A percentile compares a stretch with the other conserved stretches of the same genome.
Evolutionary conservation across 768 basidiomycete species (phyloP).

Genomic region (Lyophyllum atratum): DNA sequence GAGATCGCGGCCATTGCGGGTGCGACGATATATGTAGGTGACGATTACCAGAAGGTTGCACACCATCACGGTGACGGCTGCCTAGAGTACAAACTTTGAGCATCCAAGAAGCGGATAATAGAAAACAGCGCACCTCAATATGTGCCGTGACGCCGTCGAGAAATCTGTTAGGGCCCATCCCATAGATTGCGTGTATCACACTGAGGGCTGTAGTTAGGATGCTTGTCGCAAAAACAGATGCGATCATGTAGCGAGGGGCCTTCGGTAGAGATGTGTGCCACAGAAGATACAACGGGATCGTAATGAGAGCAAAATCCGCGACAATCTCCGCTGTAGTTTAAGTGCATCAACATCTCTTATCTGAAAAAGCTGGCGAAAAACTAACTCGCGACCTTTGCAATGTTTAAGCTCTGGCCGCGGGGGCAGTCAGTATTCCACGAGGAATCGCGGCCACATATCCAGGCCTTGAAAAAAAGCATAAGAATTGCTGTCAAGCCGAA

Average conservation of each 20-base stretch:
- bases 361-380: background rate
- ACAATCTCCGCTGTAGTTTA: constrained; percentile 14
- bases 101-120: background rate
- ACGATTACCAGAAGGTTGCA: constrained; percentile 21
- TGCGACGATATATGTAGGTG: constrained; percentile 18
- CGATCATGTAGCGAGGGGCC: constrained; percentile 13
- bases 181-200: constrained; percentile 13
- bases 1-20: constrained; percentile 13
- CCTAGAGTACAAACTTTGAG: background rate
- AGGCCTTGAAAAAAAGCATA: constrained; percentile 14
- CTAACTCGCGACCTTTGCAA: constrained; percentile 17
- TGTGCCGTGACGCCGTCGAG: constrained; percentile 16
- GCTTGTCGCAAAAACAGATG: constrained; percentile 17
- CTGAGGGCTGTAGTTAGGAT: constrained; percentile 15
- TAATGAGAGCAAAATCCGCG: constrained; percentile 10
- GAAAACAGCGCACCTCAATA: constrained; percentile 14
- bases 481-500: constrained; percentile 8
- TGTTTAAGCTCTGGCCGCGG: constrained; percentile 1
- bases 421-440: constrained; percentile 13
- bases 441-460: constrained; percentile 9
- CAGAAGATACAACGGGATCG: constrained; percentile 6
- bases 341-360: background rate
- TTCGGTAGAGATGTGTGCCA: constrained; percentile 12
- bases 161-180: background rate
- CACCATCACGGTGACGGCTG: constrained; percentile 13